These are phyloP conservation scores for Pontederia crassipes DNA, from an alignment of 176 grass and related monocot genomes.

Conservation along the genomic window DNA sequence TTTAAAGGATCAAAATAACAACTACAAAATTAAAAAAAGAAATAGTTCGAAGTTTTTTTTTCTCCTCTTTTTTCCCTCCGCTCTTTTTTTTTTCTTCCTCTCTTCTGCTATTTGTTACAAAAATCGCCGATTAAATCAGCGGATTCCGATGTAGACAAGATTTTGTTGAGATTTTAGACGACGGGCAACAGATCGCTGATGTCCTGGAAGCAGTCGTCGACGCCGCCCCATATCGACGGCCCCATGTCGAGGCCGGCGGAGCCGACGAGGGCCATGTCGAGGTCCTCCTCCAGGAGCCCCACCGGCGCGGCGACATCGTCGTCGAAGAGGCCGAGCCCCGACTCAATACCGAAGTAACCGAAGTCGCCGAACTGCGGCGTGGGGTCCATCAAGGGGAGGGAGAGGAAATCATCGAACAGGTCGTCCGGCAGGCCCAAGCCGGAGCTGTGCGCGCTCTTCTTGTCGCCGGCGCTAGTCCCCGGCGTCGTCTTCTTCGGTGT, in stretches of 20 bases:
- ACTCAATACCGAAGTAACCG: slow-evolving; percentile 32
- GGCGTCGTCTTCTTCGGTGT: neutral
- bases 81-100: too few species aligned
- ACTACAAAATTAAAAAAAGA: neutral
- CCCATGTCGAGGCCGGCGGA: slow-evolving; percentile 18
- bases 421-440: neutral
- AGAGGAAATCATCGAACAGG: neutral
- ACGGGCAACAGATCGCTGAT: slow-evolving; percentile 78
- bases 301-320: neutral
- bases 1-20: neutral
- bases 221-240: slow-evolving; percentile 14
- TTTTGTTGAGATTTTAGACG: slow-evolving; percentile 33
- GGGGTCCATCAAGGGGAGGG: slow-evolving; percentile 20
- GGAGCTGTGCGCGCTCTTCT: slow-evolving; percentile 1
- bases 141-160: slow-evolving; percentile 6
- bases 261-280: slow-evolving; percentile 11
- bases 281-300: slow-evolving; percentile 1
- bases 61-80: too few species aligned
- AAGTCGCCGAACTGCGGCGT: slow-evolving; percentile 43
- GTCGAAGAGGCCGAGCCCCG: slow-evolving; percentile 31
- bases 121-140: too few species aligned
- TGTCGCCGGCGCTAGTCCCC: neutral
- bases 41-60: neutral
- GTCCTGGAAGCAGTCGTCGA: slow-evolving; percentile 59
- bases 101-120: too few species aligned